Conservation (phyloP, 495 filamentous ascomycete species). For the Astrocystis sublimbata region DNA sequence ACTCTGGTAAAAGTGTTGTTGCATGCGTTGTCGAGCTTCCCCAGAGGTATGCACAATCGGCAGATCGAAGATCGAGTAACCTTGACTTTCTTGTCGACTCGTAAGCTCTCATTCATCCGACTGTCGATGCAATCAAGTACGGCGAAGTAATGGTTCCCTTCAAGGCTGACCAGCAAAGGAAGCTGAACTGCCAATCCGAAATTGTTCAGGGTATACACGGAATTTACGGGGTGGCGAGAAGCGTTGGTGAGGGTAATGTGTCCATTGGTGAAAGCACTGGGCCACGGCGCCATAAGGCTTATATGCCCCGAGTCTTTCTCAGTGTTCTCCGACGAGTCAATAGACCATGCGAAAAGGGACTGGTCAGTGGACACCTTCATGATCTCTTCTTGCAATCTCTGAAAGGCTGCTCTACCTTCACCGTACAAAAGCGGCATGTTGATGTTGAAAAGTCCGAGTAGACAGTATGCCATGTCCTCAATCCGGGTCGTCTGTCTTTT, state of each 20-base stretch:
- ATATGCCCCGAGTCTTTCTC: neutral
- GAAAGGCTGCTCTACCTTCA: neutral
- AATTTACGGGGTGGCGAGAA: neutral
- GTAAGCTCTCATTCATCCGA: neutral
- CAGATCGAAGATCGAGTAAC: no score
- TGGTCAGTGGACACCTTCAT: neutral
- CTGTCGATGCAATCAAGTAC: neutral
- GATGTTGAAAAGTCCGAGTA: neutral
- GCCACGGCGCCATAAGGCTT: neutral
- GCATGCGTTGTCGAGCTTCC: neutral
- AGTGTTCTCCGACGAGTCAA: neutral
- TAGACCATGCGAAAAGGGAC: neutral
- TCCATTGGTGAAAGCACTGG: neutral
- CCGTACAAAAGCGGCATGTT: neutral
- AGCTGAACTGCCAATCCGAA: neutral
- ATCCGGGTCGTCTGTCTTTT: neutral
- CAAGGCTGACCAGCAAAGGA: neutral
- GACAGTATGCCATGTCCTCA: neutral
- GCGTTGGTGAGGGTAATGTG: neutral
- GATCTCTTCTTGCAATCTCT: neutral
- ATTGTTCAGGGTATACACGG: neutral
- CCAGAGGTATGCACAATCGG: neutral
- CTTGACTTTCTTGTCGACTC: no score
- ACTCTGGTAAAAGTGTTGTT: neutral
- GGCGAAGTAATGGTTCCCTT: neutral